Base-by-base conservation (phyloP, 1,284 basidiomycete species). In the Xerocomus amazonicus region DNA sequence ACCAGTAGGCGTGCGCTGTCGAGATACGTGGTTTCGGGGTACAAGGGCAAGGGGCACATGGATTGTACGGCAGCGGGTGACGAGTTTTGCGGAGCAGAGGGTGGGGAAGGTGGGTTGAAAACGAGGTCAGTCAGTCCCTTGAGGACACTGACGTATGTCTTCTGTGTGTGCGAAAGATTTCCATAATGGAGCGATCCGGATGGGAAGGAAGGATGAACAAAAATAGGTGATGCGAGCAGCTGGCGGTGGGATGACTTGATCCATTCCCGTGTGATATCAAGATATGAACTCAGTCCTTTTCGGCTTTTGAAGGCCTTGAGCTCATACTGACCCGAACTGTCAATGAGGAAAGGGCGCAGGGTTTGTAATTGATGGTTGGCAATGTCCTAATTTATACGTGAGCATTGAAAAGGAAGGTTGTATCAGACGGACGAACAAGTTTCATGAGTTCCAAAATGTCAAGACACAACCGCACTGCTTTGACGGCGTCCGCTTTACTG, bases 391-490 rank as follows among this genome's bases (percentile, higher is more conserved):
- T 55, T 31, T 28, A 55, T 59, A 61, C 47, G 55, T 58, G 28
- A 58, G 55, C 31, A 44, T 16, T 38, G 12, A 54, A 38, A 44
- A 58, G 44, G 47, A 48, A 51, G 19, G 55, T 51, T 34, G 43
- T 48, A 48, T 54, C 43, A 40, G 52, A 54, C 36, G 56, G 29
- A 78, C 87, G 67, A 62, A 90, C 91, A 60, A 97, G 78, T 76
- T 95, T 95, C 93, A 97, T 96, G 57, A 94, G 78, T 73, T 97
- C 93, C 47, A 95, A 76, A 53, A 96, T 86, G 68, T 95, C 92
- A 66, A 97, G 85, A 71, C 90, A 93, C 75, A 87, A 79, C 51
- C 88, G 78, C 52, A 96, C 78, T 10, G 89, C 90, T 50, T 75
- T 76, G 48, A 92, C 83, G 26, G 91, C 83, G 59, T 87, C 81